phyloP scores from a whole-genome alignment of 1,284 basidiomycete species.

The Malassezia equina region DNA sequence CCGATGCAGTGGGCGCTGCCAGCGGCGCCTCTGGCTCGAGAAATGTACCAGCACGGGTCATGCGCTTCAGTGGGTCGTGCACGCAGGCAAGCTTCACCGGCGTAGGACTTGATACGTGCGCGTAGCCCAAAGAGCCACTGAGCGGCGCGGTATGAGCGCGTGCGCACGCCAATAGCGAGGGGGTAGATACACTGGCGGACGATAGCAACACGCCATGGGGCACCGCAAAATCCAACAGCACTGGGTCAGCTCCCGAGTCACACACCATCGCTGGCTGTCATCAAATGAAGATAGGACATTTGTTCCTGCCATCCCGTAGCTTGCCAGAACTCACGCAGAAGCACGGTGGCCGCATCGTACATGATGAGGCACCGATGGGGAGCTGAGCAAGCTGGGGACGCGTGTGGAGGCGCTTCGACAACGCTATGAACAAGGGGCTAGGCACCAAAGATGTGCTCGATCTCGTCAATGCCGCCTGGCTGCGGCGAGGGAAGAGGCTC shows the following conservation, averaged over 20 bases:
- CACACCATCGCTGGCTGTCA: constrained; percentile 54
- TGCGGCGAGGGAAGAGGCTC: constrained; percentile 27
- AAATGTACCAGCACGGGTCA: constrained; percentile 6
- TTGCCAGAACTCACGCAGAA: constrained; percentile 76
- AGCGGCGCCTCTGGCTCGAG: constrained; percentile 5
- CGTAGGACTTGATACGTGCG: constrained; percentile 58
- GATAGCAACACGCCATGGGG: constrained; percentile 68
- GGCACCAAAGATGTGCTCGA: constrained; percentile 36
- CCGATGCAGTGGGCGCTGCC: constrained; percentile 17
- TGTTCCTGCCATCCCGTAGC: constrained; percentile 93
- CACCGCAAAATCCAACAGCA: constrained; percentile 69
- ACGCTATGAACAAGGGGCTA: neutral
- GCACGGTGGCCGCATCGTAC: constrained; percentile 55
- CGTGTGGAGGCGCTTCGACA: neutral
- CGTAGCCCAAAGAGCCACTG: constrained; percentile 84
- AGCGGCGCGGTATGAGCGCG: constrained; percentile 83
- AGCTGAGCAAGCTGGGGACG: neutral
- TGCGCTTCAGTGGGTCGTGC: constrained; percentile 1
- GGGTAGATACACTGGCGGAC: constrained; percentile 77
- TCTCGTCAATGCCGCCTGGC: constrained; percentile 39
- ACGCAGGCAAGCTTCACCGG: constrained; percentile 47
- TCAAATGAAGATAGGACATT: constrained; percentile 81
- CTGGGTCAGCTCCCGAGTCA: constrained; percentile 7
- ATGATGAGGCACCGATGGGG: constrained; percentile 13
- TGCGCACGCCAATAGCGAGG: constrained; percentile 67